Base-by-base conservation (phyloP, 78 protist species). In the Chrysochromulina parva region DNA sequence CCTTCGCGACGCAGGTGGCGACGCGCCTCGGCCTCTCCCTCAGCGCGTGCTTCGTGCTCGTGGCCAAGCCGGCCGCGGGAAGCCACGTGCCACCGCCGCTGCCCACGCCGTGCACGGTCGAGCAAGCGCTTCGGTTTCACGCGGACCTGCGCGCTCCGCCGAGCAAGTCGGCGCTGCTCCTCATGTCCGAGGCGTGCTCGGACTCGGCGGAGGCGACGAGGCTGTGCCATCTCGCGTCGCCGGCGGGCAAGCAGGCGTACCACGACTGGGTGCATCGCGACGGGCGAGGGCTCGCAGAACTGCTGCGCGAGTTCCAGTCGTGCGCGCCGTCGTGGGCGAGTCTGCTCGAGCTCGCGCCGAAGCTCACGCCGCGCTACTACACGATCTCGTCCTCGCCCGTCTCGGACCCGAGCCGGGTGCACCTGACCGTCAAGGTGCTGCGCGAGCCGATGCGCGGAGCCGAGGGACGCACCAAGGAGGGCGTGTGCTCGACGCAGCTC, bases 311-410 rank as follows among this genome's bases (percentile, higher is more conserved):
- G 65, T 92, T 94, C 84, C 88, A 90, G 38, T 74, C 94, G 58
- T 57, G 92, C 62, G 13, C 24, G 62, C 76, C 76, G 28, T n/a
- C 48, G 76, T n/a, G 9, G 48, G 3, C 14, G 4, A 55, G 22
- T 11, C 26, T 73, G 22, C 20, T 95, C 38, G 99, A 97, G 91
- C 76, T 94, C 47, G 38, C 94, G 78, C 98, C 99, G 60, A 89
- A 95, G 50, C 80, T 97, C 48, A 96, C 95, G 47, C 96, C 97
- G 58, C 94, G 99, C 66, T 97, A 92, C 94, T 97, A 95, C 85
- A 95, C 98, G 9, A 97, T 97, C 91, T 94, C 98, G 13, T 96
- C 98, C 0, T 92, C 97, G 26, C 71, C 60, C n/a, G 71, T 71
- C 78, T 22, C 17, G 80, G 73, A 89, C 66, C 93, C 94, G n/a